These are phyloP conservation scores for Lactarius sanguifluus DNA, from an alignment of 768 basidiomycete species.

Conservation along the genomic window DNA sequence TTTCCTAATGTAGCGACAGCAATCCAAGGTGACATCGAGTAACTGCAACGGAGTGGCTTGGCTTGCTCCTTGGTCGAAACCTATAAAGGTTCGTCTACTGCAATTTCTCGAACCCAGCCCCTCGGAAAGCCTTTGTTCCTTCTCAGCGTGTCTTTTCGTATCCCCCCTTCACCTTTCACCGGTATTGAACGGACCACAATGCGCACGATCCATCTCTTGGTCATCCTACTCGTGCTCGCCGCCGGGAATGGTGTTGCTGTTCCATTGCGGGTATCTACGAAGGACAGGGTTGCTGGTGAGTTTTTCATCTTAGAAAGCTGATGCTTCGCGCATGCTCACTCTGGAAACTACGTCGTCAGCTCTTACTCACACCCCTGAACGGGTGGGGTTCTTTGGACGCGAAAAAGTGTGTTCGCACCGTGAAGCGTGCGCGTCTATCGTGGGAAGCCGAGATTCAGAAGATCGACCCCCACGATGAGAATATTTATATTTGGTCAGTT, in stretches of 20 bases:
- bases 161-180: neutral
- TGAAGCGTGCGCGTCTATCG: neutral
- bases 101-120: neutral
- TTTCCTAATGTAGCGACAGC: neutral
- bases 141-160: neutral
- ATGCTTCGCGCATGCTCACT: neutral
- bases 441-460: neutral
- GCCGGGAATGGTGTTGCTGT: neutral
- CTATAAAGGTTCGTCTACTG: neutral
- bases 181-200: neutral
- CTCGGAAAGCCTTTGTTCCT: neutral
- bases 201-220: constrained; percentile 1
- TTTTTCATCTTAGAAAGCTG: neutral
- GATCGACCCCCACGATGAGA: neutral
- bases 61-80: neutral
- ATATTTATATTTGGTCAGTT: neutral
- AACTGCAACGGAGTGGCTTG: neutral
- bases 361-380: neutral
- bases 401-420: neutral
- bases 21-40: neutral
- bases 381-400: neutral
- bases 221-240: neutral
- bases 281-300: neutral
- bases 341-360: neutral
- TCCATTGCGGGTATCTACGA: neutral